Conservation (phyloP, 768 basidiomycete genomes). For the Saitozyma sp. region DNA sequence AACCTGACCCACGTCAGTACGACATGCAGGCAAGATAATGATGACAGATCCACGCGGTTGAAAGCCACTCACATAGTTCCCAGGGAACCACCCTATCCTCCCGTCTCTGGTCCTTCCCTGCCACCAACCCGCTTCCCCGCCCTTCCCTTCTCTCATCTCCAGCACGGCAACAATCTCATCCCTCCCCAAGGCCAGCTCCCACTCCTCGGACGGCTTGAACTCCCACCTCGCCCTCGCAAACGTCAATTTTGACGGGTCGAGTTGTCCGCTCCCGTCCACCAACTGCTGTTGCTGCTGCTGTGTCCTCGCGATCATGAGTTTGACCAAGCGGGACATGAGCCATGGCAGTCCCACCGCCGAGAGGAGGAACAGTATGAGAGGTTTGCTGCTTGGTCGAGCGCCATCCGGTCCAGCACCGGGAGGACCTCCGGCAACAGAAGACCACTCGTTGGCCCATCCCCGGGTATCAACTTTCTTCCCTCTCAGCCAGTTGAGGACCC, state of each 20-base stretch:
- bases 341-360: constrained; percentile 91
- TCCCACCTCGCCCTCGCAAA: constrained; percentile 81
- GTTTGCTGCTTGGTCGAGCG: constrained; percentile 70
- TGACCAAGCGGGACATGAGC: constrained; percentile 86
- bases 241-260: constrained; percentile 73
- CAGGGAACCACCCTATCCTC: constrained; percentile 90
- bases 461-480: constrained; percentile 53
- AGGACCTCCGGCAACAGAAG: constrained; percentile 16
- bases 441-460: constrained; percentile 53
- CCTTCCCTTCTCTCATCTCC: constrained; percentile 74
- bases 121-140: constrained; percentile 87
- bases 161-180: constrained; percentile 93
- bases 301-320: constrained; percentile 63
- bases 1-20: constrained; percentile 19
- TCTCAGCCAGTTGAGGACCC: constrained; percentile 66
- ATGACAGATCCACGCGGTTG: neutral
- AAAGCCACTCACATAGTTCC: constrained; percentile 66
- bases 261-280: constrained; percentile 22
- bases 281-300: constrained; percentile 21
- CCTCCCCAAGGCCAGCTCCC: constrained; percentile 77
- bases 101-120: constrained; percentile 89
- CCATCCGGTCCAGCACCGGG: constrained; percentile 18
- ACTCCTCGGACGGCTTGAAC: constrained; percentile 70
- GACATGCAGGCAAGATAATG: neutral
- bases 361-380: constrained; percentile 86